Conservation (phyloP, 768 basidiomycete genomes). For the Lactifluus subvellereus region DNA sequence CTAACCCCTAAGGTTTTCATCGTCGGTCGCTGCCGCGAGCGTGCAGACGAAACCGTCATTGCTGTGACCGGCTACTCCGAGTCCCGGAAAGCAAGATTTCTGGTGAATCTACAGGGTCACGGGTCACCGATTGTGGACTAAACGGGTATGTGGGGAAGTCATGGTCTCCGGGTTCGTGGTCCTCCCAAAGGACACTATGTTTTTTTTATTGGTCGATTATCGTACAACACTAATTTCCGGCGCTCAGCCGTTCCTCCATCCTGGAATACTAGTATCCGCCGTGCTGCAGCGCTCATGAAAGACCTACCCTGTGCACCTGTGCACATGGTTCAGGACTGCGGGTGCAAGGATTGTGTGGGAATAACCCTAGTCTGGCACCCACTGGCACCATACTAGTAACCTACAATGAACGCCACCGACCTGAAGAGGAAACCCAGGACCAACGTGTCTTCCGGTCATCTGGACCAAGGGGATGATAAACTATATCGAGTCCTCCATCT, state of each 20-base stretch:
- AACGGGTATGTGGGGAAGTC: not conserved
- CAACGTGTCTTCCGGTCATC: not conserved
- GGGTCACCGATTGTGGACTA: not conserved
- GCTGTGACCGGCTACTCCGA: not conserved
- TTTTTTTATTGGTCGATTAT: not conserved
- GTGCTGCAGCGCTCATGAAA: not conserved
- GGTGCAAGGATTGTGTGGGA: too few species aligned
- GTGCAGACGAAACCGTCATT: not conserved
- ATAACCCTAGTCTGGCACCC: too few species aligned
- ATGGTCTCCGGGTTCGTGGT: not conserved
- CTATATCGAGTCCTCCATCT: constrained; percentile 20
- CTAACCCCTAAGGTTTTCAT: too few species aligned
- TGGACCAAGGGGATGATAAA: constrained; percentile 5
- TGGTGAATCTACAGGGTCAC: not conserved
- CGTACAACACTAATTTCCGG: not conserved
- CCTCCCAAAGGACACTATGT: not conserved
- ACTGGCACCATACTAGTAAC: not conserved
- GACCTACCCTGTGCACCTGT: not conserved
- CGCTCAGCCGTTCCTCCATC: too few species aligned
- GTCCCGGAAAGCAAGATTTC: not conserved
- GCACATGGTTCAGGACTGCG: not conserved
- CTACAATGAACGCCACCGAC: not conserved
- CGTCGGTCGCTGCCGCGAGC: not conserved
- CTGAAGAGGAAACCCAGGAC: not conserved
- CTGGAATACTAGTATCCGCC: not conserved